Conservation (phyloP, 2,329 filamentous ascomycete species). For the Waltergamsia citrina region DNA sequence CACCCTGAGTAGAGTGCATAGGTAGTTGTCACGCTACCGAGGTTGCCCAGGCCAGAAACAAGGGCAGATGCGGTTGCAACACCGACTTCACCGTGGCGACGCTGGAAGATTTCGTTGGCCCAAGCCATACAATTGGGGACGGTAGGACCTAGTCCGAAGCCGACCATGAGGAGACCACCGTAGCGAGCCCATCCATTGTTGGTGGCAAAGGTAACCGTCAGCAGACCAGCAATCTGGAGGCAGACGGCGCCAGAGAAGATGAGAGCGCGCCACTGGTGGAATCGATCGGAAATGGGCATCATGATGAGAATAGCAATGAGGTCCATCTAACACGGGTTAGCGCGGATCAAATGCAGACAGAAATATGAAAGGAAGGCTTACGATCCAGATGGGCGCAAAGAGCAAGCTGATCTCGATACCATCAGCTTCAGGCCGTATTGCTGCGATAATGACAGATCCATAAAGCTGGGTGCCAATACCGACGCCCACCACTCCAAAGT, state of each 20-base stretch:
- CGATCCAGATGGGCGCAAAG: constrained; percentile 84
- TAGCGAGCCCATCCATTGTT: constrained; percentile 73
- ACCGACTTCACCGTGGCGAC: constrained; percentile 80
- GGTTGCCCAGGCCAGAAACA: constrained; percentile 78
- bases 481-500: constrained; percentile 88
- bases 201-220: constrained; percentile 67
- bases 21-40: constrained; percentile 78
- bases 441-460: constrained; percentile 74
- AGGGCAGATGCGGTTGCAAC: constrained; percentile 79
- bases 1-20: constrained; percentile 86
- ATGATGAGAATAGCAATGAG: constrained; percentile 77
- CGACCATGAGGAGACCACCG: constrained; percentile 79
- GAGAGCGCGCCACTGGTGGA: constrained; percentile 67
- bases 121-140: constrained; percentile 92
- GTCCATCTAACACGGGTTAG: constrained; percentile 47
- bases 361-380: neutral
- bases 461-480: constrained; percentile 87
- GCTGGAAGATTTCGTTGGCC: constrained; percentile 86
- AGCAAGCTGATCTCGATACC: constrained; percentile 71
- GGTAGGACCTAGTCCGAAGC: constrained; percentile 82
- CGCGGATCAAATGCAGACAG: neutral
- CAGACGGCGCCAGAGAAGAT: constrained; percentile 72
- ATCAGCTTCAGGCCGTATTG: constrained; percentile 65
- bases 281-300: constrained; percentile 79
- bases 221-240: constrained; percentile 73